Base-by-base conservation (phyloP, 2,329 filamentous ascomycete genomes). In the Periconia digitata region DNA sequence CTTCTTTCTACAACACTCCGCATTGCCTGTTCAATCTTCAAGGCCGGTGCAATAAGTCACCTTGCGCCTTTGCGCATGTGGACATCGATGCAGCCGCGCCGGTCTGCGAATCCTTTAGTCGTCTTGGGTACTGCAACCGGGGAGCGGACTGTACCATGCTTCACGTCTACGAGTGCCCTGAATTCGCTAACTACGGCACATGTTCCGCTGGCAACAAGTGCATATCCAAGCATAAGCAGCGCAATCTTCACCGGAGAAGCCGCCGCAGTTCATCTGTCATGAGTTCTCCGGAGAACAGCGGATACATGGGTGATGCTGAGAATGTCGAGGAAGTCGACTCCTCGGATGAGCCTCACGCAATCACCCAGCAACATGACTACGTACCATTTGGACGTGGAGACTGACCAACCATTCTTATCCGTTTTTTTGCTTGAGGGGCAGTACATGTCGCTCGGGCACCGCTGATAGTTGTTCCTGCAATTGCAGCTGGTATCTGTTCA, bases 81-180 rank as follows among this genome's bases (percentile, higher is more conserved):
- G 82, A 85, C 67, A 85, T 94, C 60, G 85, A 87, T 57, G 83
- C 88, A 57, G 80, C 81, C 66, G 90, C 92, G 43, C 85, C 82
- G 23, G 89, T 96, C 40, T 99, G 94, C 75, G 83, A 85, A 60
- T 75, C 83, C 17, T 97, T 99, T 76, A 92, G 89, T 22, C 83
- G 85, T 45, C 82, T 92, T 64, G 92, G 94, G 44, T 97, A 91
- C 72, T 97, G 94, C 76, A 85, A 88, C 53, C 89, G 88, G 69
- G 94, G 92, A 51, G 80, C 81, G 47, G 74, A 79, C 46, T 97
- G 94, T 73, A 74, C 83, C 51, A 85, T 94, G 55, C 87, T 91
- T 52, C 94, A 99, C 76, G 87, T 92, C 49, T 87, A 87, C 74
- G 92, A 97, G 72, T 97, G 94, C 72, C 92, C 94, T 54, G 89